A percentile compares a stretch with the other conserved stretches of the same genome.
Evolutionary conservation across 495 filamentous ascomycete species (phyloP).

Genomic region (Xeromyces bisporus): DNA sequence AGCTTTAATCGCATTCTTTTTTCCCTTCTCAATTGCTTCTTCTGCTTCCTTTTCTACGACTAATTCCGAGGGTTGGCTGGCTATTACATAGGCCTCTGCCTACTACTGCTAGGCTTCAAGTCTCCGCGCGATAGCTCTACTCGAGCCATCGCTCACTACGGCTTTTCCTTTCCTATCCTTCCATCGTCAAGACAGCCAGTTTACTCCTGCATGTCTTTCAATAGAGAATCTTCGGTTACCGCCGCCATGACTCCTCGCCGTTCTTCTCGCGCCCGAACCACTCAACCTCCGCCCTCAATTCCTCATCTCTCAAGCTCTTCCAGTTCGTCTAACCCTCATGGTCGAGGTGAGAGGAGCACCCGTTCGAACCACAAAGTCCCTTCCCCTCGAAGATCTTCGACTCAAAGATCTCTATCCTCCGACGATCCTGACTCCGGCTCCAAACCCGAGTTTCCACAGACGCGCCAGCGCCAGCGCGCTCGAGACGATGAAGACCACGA

Average conservation of each 20-base stretch:
- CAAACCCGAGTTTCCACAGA: slow-evolving; percentile 48
- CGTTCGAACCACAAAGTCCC: slow-evolving; percentile 52
- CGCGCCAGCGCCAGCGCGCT: slow-evolving; percentile 53
- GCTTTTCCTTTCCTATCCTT: too few relatives aligned
- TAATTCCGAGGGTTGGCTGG: too few relatives aligned
- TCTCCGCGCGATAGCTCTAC: too few relatives aligned
- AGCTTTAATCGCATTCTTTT: too few relatives aligned
- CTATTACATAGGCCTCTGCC: too few relatives aligned
- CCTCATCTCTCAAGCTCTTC: slow-evolving; percentile 61
- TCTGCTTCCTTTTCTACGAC: too few relatives aligned
- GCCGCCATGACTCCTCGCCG: slow-evolving; percentile 57
- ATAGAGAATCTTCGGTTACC: slow-evolving; percentile 1
- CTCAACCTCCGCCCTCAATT: slow-evolving; percentile 49
- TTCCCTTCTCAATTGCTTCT: too few relatives aligned
- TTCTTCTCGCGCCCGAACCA: slow-evolving; percentile 75
- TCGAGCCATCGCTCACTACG: too few relatives aligned
- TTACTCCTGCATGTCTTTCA: slow-evolving; percentile 1
- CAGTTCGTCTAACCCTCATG: slow-evolving; percentile 53
- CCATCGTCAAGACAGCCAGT: not conserved
- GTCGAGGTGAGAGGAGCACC: slow-evolving; percentile 48
- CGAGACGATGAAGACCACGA: slow-evolving; percentile 45
- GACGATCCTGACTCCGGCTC: slow-evolving; percentile 44
- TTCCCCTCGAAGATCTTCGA: slow-evolving; percentile 56
- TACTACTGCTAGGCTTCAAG: too few relatives aligned
- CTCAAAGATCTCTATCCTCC: slow-evolving; percentile 62